phyloP scores from a whole-genome alignment of 208 protist species.

The Acanthamoeba lugdunensis region DNA sequence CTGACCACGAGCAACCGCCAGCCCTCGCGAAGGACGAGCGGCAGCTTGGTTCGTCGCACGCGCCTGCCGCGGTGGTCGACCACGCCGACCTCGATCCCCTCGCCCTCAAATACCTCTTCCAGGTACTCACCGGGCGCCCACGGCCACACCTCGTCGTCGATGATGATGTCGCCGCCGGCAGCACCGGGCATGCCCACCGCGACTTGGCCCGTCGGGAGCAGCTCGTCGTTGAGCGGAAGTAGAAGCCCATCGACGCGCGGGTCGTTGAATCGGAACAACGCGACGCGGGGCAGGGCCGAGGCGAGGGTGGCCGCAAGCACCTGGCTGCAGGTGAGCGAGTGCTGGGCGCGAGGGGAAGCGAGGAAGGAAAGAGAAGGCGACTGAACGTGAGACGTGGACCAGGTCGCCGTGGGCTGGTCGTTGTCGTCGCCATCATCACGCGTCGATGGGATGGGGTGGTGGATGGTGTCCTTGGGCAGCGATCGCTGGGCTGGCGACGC shows the following conservation, averaged over 20 bases:
- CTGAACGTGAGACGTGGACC: neutral
- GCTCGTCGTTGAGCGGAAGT: neutral
- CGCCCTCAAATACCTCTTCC: conserved; percentile 17
- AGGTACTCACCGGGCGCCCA: conserved; percentile 25
- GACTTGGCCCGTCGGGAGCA: neutral
- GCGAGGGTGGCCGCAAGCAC: neutral
- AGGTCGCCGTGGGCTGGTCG: neutral
- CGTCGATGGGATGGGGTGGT: neutral
- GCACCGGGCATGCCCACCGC: neutral
- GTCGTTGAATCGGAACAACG: conserved; percentile 20
- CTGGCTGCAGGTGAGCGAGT: neutral
- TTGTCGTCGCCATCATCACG: neutral
- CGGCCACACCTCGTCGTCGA: conserved; percentile 43
- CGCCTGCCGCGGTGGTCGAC: conserved; percentile 34
- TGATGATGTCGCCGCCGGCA: conserved; percentile 41
- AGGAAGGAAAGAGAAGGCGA: neutral
- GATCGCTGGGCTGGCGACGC: neutral
- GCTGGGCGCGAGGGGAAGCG: neutral
- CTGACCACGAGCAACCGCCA: conserved; percentile 15
- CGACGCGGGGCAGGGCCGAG: neutral
- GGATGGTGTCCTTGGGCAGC: neutral
- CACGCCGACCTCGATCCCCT: conserved; percentile 20
- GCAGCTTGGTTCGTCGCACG: conserved; percentile 25
- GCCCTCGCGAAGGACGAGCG: conserved; percentile 43
- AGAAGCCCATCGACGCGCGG: neutral